Evolutionary conservation across 225 moss, liverwort and hornwort species (phyloP).

Genomic region (Neckera pumila): DNA sequence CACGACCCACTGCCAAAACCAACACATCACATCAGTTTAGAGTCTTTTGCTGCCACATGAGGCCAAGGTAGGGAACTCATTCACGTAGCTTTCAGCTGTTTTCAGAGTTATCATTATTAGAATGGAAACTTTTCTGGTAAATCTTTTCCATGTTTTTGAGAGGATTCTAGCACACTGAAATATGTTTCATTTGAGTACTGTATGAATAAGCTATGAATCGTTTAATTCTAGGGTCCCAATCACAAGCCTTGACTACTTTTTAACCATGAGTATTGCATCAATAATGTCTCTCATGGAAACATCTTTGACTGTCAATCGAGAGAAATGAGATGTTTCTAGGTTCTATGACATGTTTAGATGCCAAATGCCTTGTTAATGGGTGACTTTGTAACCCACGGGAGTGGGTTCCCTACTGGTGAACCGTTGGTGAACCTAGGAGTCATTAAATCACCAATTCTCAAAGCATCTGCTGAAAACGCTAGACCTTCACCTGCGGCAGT

Average conservation of each 20-base stretch:
- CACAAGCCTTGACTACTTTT: not conserved
- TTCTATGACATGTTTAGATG: not conserved
- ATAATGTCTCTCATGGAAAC: not conserved
- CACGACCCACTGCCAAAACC: slow-evolving; percentile 9
- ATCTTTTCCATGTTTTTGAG: not conserved
- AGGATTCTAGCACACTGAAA: not conserved
- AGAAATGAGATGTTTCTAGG: not conserved
- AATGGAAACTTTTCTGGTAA: not conserved
- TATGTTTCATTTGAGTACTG: not conserved
- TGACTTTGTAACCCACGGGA: not conserved
- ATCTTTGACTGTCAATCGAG: not conserved
- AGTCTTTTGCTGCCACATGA: not conserved
- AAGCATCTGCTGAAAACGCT: not conserved
- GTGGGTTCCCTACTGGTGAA: not conserved
- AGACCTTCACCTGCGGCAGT: not conserved
- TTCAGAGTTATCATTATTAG: not conserved
- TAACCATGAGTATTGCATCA: not conserved
- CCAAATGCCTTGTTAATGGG: not conserved
- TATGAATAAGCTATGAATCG: not conserved
- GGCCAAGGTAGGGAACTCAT: not conserved
- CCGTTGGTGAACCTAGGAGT: not conserved
- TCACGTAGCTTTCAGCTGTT: not conserved
- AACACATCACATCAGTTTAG: not conserved
- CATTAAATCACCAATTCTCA: not conserved
- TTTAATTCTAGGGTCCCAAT: not conserved